These are phyloP conservation scores for Phytophthora rubi DNA, from an alignment of 352 stramenopile genomes.

Conservation along the genomic window DNA sequence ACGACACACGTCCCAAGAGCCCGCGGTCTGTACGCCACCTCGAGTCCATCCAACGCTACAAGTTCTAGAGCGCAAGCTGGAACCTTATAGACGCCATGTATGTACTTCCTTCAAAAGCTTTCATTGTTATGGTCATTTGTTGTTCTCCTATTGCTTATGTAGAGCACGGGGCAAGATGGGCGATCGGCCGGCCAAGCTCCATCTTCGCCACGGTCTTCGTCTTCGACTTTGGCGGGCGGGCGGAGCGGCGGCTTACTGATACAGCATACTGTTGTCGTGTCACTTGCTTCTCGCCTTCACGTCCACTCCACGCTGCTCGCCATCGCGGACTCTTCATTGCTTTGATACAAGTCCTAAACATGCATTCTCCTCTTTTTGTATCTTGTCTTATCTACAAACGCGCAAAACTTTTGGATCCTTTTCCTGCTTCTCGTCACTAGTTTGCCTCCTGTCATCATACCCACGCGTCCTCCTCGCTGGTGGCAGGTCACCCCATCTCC, in stretches of 20 bases:
- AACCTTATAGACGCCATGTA: slow-evolving; percentile 6
- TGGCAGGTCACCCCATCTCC: slow-evolving; percentile 15
- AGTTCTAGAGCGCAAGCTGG: slow-evolving; percentile 16
- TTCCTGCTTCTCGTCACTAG: slow-evolving; percentile 33
- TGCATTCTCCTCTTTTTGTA: slow-evolving; percentile 54
- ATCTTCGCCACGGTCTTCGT: slow-evolving; percentile 29
- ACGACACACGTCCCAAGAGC: slow-evolving; percentile 75
- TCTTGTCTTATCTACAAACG: slow-evolving; percentile 74
- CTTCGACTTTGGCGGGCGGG: slow-evolving; percentile 22
- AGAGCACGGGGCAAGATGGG: slow-evolving; percentile 21
- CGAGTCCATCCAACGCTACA: slow-evolving; percentile 72
- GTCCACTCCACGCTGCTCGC: slow-evolving; percentile 26
- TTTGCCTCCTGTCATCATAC: slow-evolving; percentile 32
- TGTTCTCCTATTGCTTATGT: slow-evolving; percentile 31
- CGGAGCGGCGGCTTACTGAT: slow-evolving; percentile 63
- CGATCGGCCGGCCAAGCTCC: slow-evolving; percentile 18
- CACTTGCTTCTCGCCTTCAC: slow-evolving; percentile 36
- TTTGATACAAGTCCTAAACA: slow-evolving; percentile 66
- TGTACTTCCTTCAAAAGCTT: slow-evolving; percentile 33
- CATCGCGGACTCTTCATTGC: slow-evolving; percentile 25
- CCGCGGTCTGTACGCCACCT: slow-evolving; percentile 61
- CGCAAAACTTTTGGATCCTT: slow-evolving; percentile 58
- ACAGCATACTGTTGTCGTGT: slow-evolving; percentile 63
- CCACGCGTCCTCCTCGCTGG: slow-evolving; percentile 24
- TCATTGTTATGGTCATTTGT: slow-evolving; percentile 33